These are phyloP conservation scores for Pulveroboletus sp. DNA, from an alignment of 768 basidiomycete species.

Conservation along the genomic window DNA sequence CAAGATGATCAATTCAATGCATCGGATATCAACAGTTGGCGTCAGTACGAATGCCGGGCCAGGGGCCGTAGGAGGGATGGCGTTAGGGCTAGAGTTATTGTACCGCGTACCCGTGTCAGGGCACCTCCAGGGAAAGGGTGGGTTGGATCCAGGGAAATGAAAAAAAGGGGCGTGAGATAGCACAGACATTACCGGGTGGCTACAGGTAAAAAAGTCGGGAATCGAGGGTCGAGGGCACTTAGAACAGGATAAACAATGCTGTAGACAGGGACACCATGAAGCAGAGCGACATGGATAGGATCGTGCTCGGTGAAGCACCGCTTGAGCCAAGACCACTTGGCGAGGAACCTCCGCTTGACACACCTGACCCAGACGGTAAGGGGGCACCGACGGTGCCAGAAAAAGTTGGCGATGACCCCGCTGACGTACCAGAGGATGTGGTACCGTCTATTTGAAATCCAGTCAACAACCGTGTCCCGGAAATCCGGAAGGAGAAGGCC, in stretches of 20 bases:
- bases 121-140: too few species aligned
- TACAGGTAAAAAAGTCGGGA: background rate
- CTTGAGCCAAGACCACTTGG: background rate
- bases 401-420: background rate
- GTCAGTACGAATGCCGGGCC: too few species aligned
- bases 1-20: too few species aligned
- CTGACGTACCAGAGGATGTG: background rate
- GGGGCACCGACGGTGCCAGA: background rate
- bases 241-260: constrained; percentile 9
- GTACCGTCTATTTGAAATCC: too few species aligned
- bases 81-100: too few species aligned
- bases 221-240: background rate
- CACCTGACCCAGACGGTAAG: constrained; percentile 5
- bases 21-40: too few species aligned
- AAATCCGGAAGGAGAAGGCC: background rate
- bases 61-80: too few species aligned
- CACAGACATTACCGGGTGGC: background rate
- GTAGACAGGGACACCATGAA: constrained; percentile 11
- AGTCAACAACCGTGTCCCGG: too few species aligned
- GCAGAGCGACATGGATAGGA: constrained; percentile 13
- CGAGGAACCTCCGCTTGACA: too few species aligned
- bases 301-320: constrained; percentile 1
- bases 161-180: too few species aligned
- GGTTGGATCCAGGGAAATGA: too few species aligned
- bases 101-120: too few species aligned